A percentile compares a stretch with the other conserved stretches of the same genome.
phyloP scores from a whole-genome alignment of 768 basidiomycete species.

The Symmetrospora coprosmae region DNA sequence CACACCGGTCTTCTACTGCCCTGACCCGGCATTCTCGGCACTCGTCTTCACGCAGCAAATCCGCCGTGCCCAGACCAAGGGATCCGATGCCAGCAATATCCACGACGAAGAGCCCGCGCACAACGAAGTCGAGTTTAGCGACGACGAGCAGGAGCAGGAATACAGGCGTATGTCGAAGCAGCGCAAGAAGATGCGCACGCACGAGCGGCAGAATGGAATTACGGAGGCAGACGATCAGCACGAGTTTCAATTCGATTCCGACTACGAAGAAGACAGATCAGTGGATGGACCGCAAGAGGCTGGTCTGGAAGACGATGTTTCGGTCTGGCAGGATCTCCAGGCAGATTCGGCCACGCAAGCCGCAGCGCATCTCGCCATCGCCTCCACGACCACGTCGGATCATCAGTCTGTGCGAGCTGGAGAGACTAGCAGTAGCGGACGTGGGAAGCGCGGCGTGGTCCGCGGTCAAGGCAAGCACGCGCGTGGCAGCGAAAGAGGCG shows the following conservation, averaged over 20 bases:
- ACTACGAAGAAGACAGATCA: neutral
- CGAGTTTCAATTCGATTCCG: constrained; percentile 15
- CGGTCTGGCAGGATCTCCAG: neutral
- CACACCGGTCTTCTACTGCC: constrained; percentile 62
- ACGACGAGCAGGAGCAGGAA: constrained; percentile 78
- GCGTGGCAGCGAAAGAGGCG: constrained; percentile 43
- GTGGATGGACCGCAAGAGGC: neutral
- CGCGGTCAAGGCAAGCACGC: neutral
- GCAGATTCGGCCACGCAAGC: neutral
- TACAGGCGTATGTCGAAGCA: constrained; percentile 49
- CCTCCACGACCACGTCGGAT: neutral
- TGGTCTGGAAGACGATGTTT: neutral
- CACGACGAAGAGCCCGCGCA: constrained; percentile 87
- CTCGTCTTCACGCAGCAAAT: constrained; percentile 71
- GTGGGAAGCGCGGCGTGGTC: neutral
- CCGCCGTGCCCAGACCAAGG: constrained; percentile 48
- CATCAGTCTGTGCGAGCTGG: neutral
- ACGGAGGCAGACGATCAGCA: neutral
- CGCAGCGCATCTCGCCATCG: neutral
- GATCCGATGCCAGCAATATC: constrained; percentile 86
- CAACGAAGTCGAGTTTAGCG: constrained; percentile 82
- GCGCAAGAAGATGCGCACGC: neutral
- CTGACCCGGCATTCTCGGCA: constrained; percentile 49
- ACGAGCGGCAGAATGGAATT: neutral
- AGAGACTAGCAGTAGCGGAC: neutral